These are phyloP conservation scores for Populus hybrid DNA, from an alignment of 441 rosid genomes.

Conservation along the genomic window DNA sequence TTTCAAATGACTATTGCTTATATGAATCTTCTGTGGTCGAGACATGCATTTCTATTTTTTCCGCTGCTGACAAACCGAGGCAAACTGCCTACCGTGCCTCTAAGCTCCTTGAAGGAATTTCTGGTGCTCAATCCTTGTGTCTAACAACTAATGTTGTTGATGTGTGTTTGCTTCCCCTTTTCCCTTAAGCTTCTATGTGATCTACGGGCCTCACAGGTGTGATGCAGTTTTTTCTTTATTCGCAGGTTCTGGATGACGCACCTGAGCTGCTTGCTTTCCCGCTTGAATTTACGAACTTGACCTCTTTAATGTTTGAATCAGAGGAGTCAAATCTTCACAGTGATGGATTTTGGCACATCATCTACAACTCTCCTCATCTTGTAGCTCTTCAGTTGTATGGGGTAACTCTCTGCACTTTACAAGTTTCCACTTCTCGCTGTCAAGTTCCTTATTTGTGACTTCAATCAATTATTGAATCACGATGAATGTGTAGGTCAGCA, in stretches of 20 bases:
- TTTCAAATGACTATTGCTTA: not conserved
- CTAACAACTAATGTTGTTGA: not conserved
- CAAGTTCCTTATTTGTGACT: not conserved
- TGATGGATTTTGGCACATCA: not conserved
- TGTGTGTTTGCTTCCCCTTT: not conserved
- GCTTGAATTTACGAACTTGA: not conserved
- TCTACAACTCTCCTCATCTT: not conserved
- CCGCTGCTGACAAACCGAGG: not conserved
- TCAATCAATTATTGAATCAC: not conserved
- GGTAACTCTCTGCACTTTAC: not conserved
- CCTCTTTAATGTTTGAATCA: not conserved
- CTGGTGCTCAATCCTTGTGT: not conserved
- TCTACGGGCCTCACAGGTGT: not conserved
- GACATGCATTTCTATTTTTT: not conserved
- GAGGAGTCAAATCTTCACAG: not conserved
- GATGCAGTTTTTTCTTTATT: not conserved
- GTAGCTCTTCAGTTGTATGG: not conserved
- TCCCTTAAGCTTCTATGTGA: not conserved
- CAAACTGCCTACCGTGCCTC: not conserved
- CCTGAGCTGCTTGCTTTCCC: no score
- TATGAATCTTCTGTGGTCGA: not conserved
- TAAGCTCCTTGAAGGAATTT: not conserved
- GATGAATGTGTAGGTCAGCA: not conserved
- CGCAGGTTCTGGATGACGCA: not conserved
- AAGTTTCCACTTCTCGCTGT: not conserved